Evolutionary conservation across 257 asterid species (phyloP).

Genomic region (Fraxinus excelsior): DNA sequence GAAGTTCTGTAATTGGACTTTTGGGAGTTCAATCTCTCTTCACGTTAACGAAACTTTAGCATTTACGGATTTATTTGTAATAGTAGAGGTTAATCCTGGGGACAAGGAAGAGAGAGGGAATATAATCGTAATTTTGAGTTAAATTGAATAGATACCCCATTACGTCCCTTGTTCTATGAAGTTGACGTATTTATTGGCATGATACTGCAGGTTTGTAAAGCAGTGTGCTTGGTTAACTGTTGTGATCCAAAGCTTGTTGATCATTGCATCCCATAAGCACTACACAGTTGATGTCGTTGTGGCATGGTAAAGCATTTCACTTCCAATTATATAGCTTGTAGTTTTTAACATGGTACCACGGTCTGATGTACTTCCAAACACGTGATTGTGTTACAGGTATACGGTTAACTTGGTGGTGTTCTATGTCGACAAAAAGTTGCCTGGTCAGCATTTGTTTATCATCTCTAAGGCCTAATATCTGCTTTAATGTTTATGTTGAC

Average conservation of each 20-base stretch:
- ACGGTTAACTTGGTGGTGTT: slow-evolving; percentile 93
- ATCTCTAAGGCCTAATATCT: neutral
- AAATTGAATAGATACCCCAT: neutral
- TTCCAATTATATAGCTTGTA: neutral
- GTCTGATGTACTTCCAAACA: neutral
- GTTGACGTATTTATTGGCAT: slow-evolving; percentile 1
- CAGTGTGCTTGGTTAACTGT: slow-evolving; percentile 80
- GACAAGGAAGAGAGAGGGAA: neutral
- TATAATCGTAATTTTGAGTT: neutral
- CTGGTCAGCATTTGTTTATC: slow-evolving; percentile 50
- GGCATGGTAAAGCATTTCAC: slow-evolving; percentile 69
- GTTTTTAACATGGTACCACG: neutral
- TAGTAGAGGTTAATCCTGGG: too few relatives aligned
- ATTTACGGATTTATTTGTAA: too few relatives aligned
- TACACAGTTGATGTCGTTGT: slow-evolving; percentile 93
- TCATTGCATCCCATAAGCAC: slow-evolving; percentile 93
- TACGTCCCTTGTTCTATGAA: neutral
- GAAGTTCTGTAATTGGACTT: neutral
- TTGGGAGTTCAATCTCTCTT: too few relatives aligned
- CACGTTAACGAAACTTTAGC: too few relatives aligned
- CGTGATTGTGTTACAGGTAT: slow-evolving; percentile 54
- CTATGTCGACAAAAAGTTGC: slow-evolving; percentile 83
- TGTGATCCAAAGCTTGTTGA: slow-evolving; percentile 83
- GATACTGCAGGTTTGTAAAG: slow-evolving; percentile 69
- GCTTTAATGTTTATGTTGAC: slow-evolving; percentile 4